phyloP scores from a whole-genome alignment of 345 rosid species.

The Gossypium raimondii region DNA sequence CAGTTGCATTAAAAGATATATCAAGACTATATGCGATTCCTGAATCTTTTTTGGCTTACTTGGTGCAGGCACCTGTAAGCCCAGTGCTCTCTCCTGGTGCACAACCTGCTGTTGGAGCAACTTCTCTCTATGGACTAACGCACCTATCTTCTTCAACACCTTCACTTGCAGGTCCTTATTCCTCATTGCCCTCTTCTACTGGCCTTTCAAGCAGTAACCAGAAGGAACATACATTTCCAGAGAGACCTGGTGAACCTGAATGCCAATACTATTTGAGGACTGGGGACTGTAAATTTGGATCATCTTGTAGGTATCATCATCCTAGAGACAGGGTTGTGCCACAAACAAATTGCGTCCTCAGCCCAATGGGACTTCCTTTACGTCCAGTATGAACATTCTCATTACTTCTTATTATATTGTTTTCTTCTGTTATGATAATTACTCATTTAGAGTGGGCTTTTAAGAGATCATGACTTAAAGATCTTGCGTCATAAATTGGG shows the following conservation, averaged over 20 bases:
- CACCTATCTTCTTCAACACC: slow-evolving; percentile 71
- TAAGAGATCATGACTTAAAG: slow-evolving; percentile 1
- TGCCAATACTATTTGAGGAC: slow-evolving; percentile 82
- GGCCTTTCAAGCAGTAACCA: slow-evolving; percentile 53
- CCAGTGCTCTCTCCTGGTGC: slow-evolving; percentile 77
- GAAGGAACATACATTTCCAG: slow-evolving; percentile 73
- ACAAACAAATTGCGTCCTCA: slow-evolving; percentile 57
- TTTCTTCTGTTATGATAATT: slow-evolving; percentile 10
- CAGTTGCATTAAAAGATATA: slow-evolving; percentile 10
- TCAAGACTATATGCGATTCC: slow-evolving; percentile 12
- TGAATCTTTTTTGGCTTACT: slow-evolving; percentile 14
- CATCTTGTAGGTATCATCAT: slow-evolving; percentile 89
- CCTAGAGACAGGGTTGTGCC: slow-evolving; percentile 66
- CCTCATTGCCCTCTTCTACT: slow-evolving; percentile 39
- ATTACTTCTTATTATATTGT: not conserved
- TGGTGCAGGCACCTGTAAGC: slow-evolving; percentile 77
- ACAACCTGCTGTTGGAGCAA: slow-evolving; percentile 67
- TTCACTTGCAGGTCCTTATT: slow-evolving; percentile 55
- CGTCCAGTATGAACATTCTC: slow-evolving; percentile 56
- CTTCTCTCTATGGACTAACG: slow-evolving; percentile 63
- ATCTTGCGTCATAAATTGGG: not conserved
- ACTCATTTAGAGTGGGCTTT: not conserved
- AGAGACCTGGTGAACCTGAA: slow-evolving; percentile 92
- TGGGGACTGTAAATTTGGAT: slow-evolving; percentile 90
- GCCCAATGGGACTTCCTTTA: slow-evolving; percentile 87